Percentiles rank a stretch among this genome's conserved stretches.
Evolutionary conservation across 2,329 filamentous ascomycete genomes (phyloP).

Genomic region (Emmonsiellopsis sp.): DNA sequence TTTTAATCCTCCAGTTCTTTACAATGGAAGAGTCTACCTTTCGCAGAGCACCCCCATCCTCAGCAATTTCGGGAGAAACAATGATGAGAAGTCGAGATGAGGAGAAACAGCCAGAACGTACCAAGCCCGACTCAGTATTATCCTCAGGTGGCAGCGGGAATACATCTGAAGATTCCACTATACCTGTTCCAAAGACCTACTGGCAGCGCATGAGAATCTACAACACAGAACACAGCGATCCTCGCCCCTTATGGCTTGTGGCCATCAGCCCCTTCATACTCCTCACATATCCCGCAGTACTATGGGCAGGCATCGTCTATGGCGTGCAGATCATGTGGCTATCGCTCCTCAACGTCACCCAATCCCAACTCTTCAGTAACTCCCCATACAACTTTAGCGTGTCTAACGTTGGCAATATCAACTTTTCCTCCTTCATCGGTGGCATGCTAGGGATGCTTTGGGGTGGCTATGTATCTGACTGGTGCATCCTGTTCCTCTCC

Average conservation of each 20-base stretch:
- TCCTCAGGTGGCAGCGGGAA: background rate
- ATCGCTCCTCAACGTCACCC: constrained; percentile 23
- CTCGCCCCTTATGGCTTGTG: constrained; percentile 17
- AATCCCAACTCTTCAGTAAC: constrained; percentile 19
- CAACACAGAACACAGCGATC: constrained; percentile 10
- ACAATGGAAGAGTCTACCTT: constrained; percentile 55
- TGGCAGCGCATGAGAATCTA: constrained; percentile 32
- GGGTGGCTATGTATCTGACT: constrained; percentile 29
- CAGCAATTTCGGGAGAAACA: constrained; percentile 2
- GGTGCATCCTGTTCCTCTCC: constrained; percentile 26
- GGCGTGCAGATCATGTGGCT: constrained; percentile 22
- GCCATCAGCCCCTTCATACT: constrained; percentile 22
- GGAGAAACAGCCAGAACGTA: constrained; percentile 3
- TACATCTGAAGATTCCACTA: background rate
- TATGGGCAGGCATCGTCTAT: constrained; percentile 21
- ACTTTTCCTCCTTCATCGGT: constrained; percentile 32
- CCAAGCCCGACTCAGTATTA: constrained; percentile 1
- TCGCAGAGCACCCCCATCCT: constrained; percentile 20
- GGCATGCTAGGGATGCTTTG: constrained; percentile 25
- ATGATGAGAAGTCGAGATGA: background rate
- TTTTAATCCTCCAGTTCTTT: constrained; percentile 45
- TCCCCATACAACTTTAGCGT: constrained; percentile 23
- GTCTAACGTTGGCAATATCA: constrained; percentile 19
- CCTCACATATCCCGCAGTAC: constrained; percentile 22
- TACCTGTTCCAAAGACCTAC: constrained; percentile 33